Conservation (phyloP, 495 filamentous ascomycete genomes). For the Cladorrhinum samala region DNA sequence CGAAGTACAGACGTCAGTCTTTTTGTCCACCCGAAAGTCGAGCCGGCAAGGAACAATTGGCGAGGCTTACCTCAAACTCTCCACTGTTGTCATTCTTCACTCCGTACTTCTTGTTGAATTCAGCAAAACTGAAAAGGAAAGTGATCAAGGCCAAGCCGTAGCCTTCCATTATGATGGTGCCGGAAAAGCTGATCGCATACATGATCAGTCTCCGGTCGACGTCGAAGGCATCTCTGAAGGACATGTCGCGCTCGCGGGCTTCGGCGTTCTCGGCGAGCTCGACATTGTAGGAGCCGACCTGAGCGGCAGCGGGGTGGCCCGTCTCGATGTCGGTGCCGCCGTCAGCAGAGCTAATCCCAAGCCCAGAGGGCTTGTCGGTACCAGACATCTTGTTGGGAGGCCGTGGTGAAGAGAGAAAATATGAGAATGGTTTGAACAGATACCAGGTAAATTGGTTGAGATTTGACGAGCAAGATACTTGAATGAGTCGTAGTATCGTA, state of each 20-base stretch:
- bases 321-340: neutral
- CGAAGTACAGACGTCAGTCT: neutral
- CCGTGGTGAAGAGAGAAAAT: neutral
- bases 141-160: constrained; percentile 37
- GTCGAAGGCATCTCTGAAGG: constrained; percentile 17
- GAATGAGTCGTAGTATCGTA: neutral
- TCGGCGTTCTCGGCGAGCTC: constrained; percentile 14
- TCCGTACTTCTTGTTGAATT: constrained; percentile 57
- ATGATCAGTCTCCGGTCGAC: constrained; percentile 19
- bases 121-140: constrained; percentile 29
- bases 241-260: constrained; percentile 10
- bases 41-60: neutral
- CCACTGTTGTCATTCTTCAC: constrained; percentile 43
- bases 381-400: neutral
- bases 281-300: constrained; percentile 12
- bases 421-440: neutral
- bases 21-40: neutral
- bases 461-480: neutral
- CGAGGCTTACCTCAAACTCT: constrained; percentile 27
- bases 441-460: neutral
- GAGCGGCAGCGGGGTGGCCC: neutral
- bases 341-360: neutral
- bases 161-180: constrained; percentile 31
- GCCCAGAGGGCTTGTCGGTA: neutral
- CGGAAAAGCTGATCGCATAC: constrained; percentile 26